Base-by-base conservation (phyloP, 129 eudicot genomes). In the Escallonia herrerae region DNA sequence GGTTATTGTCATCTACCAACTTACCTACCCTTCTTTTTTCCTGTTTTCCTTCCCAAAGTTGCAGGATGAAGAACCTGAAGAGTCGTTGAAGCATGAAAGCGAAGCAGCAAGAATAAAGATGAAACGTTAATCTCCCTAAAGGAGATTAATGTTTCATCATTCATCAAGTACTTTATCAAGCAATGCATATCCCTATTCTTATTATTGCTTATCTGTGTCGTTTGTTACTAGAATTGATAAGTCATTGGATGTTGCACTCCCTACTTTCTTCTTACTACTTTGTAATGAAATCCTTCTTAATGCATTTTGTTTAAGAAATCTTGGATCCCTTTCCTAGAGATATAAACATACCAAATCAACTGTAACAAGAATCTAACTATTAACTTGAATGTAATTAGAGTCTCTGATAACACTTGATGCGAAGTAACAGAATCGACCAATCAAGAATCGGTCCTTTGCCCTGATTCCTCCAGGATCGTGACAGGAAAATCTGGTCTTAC, bases 1-100 rank as follows among this genome's bases (percentile, higher is more conserved):
- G 33, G 33, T 22, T 22, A 22, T 22, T 22, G 33, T 22, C 33
- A 22, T 22, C 14, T n/a, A 53, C 14, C 58, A 4, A 53, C 33
- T 53, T 4, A 53, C n/a, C 33, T 3, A 53, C 5, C 13, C 14
- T 12, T 14, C 13, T 53, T 14, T 51, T 53, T n/a, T 53, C 33
- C 58, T 53, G 8, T 61, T 7, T 77, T 37, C 51, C 43, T 38
- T 22, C 68, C 44, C 44, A 22, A 8, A 67, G 43, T 48, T 72
- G 80, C 80, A 81, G 86, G 80, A 66, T 61, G 74, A 69, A 33
- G 38, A 73, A 47, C 64, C 61, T 48, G 8, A 62, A 60, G 66
- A 45, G 6, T 47, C 56, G 39, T 55, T 42, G 61, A 66, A 60
- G 46, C 71, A 67, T 40, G 46, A 47, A 15, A 39, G 63, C 47